These are phyloP conservation scores for Colletotrichum zoysiae DNA, from an alignment of 2,329 filamentous ascomycete genomes.

Conservation along the genomic window DNA sequence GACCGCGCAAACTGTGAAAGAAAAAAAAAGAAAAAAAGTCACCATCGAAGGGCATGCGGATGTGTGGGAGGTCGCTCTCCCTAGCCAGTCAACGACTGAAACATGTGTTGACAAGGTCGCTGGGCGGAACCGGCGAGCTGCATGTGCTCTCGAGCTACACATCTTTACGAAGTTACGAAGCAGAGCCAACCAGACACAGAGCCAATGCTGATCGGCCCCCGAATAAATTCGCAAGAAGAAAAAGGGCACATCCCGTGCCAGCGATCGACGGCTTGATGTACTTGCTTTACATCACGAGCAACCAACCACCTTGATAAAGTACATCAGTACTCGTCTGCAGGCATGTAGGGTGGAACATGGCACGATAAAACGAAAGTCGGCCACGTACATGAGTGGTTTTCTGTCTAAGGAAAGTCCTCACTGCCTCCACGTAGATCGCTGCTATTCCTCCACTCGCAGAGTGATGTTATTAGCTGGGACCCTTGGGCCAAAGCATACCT, in stretches of 20 bases:
- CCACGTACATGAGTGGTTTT: neutral
- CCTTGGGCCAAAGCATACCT: neutral
- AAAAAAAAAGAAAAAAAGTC: neutral
- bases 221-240: neutral
- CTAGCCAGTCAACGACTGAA: slow-evolving; percentile 23
- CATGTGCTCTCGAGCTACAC: slow-evolving; percentile 10
- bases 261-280: neutral
- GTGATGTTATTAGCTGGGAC: neutral
- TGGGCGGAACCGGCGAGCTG: slow-evolving; percentile 9
- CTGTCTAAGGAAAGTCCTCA: neutral
- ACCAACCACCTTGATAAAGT: too few relatives aligned
- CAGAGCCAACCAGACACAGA: neutral
- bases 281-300: too few relatives aligned
- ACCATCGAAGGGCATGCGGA: neutral
- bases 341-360: neutral
- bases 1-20: neutral
- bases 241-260: neutral
- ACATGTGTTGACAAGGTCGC: slow-evolving; percentile 28
- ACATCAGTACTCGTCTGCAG: too few relatives aligned
- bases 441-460: neutral
- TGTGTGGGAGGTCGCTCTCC: neutral
- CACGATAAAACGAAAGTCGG: neutral
- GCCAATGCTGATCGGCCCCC: neutral
- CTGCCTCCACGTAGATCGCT: neutral
- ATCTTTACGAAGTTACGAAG: neutral